These are phyloP conservation scores for Rhodotorula sp. DNA, from an alignment of 1,284 basidiomycete species.

Conservation along the genomic window DNA sequence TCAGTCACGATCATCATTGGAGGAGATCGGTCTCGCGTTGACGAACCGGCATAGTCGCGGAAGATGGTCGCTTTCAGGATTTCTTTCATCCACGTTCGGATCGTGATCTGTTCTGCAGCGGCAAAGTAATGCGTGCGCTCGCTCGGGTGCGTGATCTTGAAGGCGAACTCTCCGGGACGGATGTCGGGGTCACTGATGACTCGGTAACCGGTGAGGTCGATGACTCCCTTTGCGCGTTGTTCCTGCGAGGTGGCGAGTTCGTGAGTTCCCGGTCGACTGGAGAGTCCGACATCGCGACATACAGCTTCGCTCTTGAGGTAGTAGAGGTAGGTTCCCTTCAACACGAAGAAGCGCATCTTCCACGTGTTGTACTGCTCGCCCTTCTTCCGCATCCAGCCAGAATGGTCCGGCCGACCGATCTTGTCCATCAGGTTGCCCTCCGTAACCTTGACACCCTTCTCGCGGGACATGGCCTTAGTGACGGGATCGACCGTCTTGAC, in stretches of 20 bases:
- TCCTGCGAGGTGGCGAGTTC: slow-evolving; percentile 57
- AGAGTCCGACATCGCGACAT: slow-evolving; percentile 43
- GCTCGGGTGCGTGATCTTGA: slow-evolving; percentile 85
- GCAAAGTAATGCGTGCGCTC: slow-evolving; percentile 90
- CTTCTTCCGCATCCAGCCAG: slow-evolving; percentile 94
- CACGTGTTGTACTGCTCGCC: slow-evolving; percentile 89
- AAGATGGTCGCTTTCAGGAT: slow-evolving; percentile 98
- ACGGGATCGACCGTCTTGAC: slow-evolving; percentile 42
- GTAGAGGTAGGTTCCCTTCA: slow-evolving; percentile 88
- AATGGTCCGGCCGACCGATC: slow-evolving; percentile 81
- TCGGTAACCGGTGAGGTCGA: slow-evolving; percentile 88
- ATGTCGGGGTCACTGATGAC: slow-evolving; percentile 89
- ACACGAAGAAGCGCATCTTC: slow-evolving; percentile 90
- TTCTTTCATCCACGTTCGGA: slow-evolving; percentile 99
- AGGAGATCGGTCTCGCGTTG: no score
- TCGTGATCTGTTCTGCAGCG: slow-evolving; percentile 74
- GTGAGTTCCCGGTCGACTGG: slow-evolving; percentile 27
- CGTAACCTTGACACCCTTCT: slow-evolving; percentile 51
- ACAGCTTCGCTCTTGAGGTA: slow-evolving; percentile 73
- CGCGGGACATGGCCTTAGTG: slow-evolving; percentile 52
- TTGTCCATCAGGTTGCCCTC: slow-evolving; percentile 65
- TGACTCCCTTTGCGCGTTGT: slow-evolving; percentile 90
- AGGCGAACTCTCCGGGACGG: slow-evolving; percentile 89
- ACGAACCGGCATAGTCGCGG: slow-evolving; percentile 80
- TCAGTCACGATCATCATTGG: slow-evolving; percentile 8